A percentile compares a stretch with the other conserved stretches of the same genome.
Conservation (phyloP, 2,329 filamentous ascomycete genomes). For the Exophiala oligosperma region DNA sequence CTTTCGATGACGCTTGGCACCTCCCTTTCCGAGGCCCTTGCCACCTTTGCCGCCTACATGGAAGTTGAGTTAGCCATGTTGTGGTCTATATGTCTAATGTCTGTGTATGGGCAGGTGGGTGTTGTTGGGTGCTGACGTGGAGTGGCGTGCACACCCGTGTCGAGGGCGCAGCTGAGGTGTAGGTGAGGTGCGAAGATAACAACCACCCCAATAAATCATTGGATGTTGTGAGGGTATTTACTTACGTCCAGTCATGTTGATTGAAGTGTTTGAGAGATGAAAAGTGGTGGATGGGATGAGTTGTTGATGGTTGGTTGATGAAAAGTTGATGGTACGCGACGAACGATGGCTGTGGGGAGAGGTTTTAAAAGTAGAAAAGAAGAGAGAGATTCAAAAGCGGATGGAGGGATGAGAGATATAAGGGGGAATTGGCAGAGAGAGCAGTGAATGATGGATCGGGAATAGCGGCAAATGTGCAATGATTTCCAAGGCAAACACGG, state of each 20-base stretch:
- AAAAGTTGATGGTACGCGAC: slow-evolving; percentile 14
- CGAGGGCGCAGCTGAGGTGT: slow-evolving; percentile 6
- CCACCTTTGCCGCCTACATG: slow-evolving; percentile 53
- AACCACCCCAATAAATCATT: slow-evolving; percentile 11
- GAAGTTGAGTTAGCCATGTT: slow-evolving; percentile 13
- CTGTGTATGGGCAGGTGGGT: not conserved
- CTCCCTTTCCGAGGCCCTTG: slow-evolving; percentile 56
- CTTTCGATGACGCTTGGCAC: slow-evolving; percentile 57
- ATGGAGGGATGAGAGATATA: slow-evolving; percentile 19
- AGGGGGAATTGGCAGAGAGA: slow-evolving; percentile 12
- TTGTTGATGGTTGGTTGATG: slow-evolving; percentile 29
- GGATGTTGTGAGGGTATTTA: slow-evolving; percentile 27
- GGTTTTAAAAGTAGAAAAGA: slow-evolving; percentile 18
- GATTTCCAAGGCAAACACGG: slow-evolving; percentile 10
- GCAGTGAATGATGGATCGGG: slow-evolving; percentile 18
- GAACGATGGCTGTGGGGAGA: slow-evolving; percentile 20
- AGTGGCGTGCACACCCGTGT: slow-evolving; percentile 43
- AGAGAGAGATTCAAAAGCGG: slow-evolving; percentile 10
- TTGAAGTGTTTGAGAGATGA: slow-evolving; percentile 34
- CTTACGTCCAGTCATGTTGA: slow-evolving; percentile 63
- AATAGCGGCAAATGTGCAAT: slow-evolving; percentile 17
- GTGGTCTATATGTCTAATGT: not conserved
- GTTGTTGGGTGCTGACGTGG: slow-evolving; percentile 27
- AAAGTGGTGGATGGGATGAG: slow-evolving; percentile 28
- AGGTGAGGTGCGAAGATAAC: slow-evolving; percentile 13